Conservation (phyloP, 306 rosid genomes). For the Lotus japonicus region DNA sequence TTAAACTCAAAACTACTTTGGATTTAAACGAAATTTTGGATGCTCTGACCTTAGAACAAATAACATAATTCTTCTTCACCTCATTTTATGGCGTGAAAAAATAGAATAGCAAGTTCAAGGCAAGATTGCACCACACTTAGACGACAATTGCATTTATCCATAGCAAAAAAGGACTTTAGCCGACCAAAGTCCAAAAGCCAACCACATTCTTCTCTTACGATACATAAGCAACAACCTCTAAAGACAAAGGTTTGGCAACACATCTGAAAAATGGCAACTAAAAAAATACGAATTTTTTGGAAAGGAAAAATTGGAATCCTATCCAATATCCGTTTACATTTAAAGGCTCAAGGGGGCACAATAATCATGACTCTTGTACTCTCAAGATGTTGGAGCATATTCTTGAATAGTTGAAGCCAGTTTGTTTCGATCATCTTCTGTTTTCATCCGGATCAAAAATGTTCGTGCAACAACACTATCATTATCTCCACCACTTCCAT, state of each 20-base stretch:
- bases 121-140: not conserved
- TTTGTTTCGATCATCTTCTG: slow-evolving; percentile 79
- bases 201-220: slow-evolving; percentile 15
- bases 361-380: not conserved
- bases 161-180: not conserved
- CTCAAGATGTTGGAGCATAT: slow-evolving; percentile 69
- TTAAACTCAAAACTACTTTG: too few species aligned
- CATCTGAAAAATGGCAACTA: not conserved
- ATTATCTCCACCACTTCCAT: slow-evolving; percentile 41
- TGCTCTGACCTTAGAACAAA: too few species aligned
- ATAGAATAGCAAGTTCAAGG: not conserved
- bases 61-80: too few species aligned
- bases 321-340: slow-evolving; percentile 13
- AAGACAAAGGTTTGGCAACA: not conserved
- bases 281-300: slow-evolving; percentile 4
- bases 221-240: slow-evolving; percentile 22
- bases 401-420: slow-evolving; percentile 81
- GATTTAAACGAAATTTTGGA: too few species aligned
- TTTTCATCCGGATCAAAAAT: slow-evolving; percentile 74
- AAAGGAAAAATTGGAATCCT: slow-evolving; percentile 22
- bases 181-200: not conserved
- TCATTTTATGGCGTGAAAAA: too few species aligned
- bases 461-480: slow-evolving; percentile 68
- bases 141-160: slow-evolving; percentile 6
- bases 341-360: slow-evolving; percentile 20